phyloP scores from a whole-genome alignment of 352 stramenopile species.

The Phytopythium sindhum region DNA sequence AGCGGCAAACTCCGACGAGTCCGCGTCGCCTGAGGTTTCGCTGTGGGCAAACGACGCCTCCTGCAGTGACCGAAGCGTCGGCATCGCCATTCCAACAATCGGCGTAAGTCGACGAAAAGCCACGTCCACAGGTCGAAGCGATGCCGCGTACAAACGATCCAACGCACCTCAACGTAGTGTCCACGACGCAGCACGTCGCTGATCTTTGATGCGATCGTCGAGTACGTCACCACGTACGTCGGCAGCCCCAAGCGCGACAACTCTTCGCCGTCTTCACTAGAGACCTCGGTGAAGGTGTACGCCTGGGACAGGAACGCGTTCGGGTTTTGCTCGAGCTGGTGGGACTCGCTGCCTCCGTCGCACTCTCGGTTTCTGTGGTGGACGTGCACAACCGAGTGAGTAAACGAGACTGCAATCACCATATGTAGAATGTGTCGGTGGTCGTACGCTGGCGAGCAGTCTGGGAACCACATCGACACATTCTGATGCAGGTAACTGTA shows the following conservation, averaged over 20 bases:
- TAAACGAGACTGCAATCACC: not conserved
- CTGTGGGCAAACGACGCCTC: constrained; percentile 62
- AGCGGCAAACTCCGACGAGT: constrained; percentile 48
- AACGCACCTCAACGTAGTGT: constrained; percentile 45
- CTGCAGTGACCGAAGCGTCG: constrained; percentile 14
- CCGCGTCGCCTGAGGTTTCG: constrained; percentile 64
- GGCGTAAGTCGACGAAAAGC: not conserved
- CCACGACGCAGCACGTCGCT: constrained; percentile 35
- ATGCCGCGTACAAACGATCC: not conserved
- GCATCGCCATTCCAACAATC: not conserved
- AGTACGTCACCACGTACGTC: constrained; percentile 66
- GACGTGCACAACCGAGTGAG: constrained; percentile 3
- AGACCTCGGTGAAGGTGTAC: constrained; percentile 38
- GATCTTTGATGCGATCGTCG: constrained; percentile 45
- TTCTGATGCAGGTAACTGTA: constrained; percentile 87
- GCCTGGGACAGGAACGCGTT: constrained; percentile 45
- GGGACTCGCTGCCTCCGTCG: constrained; percentile 56
- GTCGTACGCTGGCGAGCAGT: constrained; percentile 73
- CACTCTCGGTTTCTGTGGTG: constrained; percentile 52
- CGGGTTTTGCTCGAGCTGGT: constrained; percentile 59
- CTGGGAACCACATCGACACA: constrained; percentile 82
- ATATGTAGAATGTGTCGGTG: not conserved
- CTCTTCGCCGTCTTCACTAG: constrained; percentile 15
- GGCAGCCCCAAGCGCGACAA: constrained; percentile 33
- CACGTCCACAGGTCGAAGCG: not conserved